Evolutionary conservation across 2,329 filamentous ascomycete species (phyloP).

Genomic region (Aureobasidium namibiae): DNA sequence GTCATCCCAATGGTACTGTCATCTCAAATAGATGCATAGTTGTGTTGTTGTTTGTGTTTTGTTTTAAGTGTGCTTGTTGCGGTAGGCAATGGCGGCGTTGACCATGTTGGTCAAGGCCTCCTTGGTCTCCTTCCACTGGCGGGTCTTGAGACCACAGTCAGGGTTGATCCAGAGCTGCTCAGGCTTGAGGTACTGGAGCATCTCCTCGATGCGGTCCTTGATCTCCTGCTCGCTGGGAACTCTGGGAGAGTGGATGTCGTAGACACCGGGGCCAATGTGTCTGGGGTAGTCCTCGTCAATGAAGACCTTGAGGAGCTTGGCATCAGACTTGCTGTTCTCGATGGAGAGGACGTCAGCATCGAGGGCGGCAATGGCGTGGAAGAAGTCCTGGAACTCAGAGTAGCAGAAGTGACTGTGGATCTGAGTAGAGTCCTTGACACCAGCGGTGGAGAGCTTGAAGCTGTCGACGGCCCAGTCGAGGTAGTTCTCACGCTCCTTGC

Average conservation of each 20-base stretch:
- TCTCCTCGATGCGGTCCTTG: slow-evolving; percentile 94
- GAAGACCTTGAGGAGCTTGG: slow-evolving; percentile 98
- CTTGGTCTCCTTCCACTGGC: slow-evolving; percentile 98
- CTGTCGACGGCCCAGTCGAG: slow-evolving; percentile 95
- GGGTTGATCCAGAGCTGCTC: slow-evolving; percentile 99
- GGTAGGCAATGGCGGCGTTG: slow-evolving; percentile 95
- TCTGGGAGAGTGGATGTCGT: slow-evolving; percentile 99
- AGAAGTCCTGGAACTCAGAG: slow-evolving; percentile 99
- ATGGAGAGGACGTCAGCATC: slow-evolving; percentile 98
- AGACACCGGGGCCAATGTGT: slow-evolving; percentile 98
- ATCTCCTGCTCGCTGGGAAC: slow-evolving; percentile 96
- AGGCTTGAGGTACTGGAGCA: slow-evolving; percentile 90
- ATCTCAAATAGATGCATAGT: slow-evolving; percentile 13
- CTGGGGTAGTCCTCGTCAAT: slow-evolving; percentile 94
- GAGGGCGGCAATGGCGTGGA: slow-evolving; percentile 97
- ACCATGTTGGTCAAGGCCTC: slow-evolving; percentile 94
- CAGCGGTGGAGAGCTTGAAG: slow-evolving; percentile 91
- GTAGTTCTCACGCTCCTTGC: slow-evolving; percentile 94
- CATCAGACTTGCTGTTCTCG: slow-evolving; percentile 99
- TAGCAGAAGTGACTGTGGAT: slow-evolving; percentile 99
- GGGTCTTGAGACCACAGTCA: slow-evolving; percentile 98
- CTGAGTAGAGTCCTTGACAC: slow-evolving; percentile 91
- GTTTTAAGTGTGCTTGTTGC: slow-evolving; percentile 47
- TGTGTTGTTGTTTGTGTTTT: neutral
- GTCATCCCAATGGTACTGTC: slow-evolving; percentile 4